phyloP scores from a whole-genome alignment of 345 rosid species.

The Camelina neglecta region DNA sequence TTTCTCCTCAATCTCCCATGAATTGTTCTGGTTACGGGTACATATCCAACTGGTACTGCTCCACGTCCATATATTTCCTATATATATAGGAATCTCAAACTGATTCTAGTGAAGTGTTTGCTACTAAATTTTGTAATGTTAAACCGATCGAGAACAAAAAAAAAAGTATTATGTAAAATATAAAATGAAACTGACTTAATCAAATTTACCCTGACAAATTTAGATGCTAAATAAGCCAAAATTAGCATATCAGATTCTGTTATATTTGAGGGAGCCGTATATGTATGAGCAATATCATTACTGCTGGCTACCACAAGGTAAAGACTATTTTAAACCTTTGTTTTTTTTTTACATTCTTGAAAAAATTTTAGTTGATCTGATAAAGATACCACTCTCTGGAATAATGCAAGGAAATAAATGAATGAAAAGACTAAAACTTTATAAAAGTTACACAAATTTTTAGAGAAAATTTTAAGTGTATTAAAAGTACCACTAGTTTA shows the following conservation, averaged over 20 bases:
- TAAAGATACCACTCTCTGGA: constrained; percentile 24
- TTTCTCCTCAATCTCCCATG: not conserved
- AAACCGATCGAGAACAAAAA: not conserved
- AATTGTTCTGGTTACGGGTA: constrained; percentile 28
- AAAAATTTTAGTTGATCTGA: constrained; percentile 48
- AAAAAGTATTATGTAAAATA: not conserved
- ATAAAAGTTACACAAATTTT: not conserved
- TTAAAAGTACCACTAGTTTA: constrained; percentile 44
- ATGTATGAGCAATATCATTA: constrained; percentile 61
- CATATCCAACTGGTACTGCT: constrained; percentile 37
- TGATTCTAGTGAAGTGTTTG: not conserved
- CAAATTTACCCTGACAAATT: constrained; percentile 45
- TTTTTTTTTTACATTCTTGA: constrained; percentile 48
- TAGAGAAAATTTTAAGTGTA: not conserved
- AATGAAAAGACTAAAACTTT: not conserved
- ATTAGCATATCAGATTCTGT: constrained; percentile 42
- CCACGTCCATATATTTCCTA: constrained; percentile 38
- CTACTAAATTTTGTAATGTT: no score
- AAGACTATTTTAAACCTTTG: constrained; percentile 48
- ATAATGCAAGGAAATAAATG: not conserved
- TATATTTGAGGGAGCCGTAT: constrained; percentile 40
- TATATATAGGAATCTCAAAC: constrained; percentile 2
- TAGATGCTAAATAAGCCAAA: constrained; percentile 45
- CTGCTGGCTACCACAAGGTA: constrained; percentile 51
- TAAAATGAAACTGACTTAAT: not conserved